These are phyloP conservation scores for Fragaria ananassa DNA, from an alignment of 306 rosid species.

Conservation along the genomic window DNA sequence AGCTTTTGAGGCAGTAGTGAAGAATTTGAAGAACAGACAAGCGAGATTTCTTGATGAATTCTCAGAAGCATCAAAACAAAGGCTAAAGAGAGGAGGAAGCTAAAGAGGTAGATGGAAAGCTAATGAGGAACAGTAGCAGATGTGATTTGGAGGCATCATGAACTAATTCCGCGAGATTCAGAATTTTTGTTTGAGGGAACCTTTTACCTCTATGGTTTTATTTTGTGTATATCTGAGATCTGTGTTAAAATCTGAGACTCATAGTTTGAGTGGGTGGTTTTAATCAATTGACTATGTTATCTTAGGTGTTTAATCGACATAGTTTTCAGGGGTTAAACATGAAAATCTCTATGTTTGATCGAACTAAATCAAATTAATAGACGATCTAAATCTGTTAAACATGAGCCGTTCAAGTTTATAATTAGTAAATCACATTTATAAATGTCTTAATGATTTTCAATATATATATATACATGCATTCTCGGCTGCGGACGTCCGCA, in stretches of 20 bases:
- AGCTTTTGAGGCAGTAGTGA: not conserved
- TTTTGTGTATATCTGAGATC: not conserved
- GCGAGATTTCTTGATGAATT: not conserved
- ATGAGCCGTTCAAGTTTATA: no score
- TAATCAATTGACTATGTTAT: not conserved
- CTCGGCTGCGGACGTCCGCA: no score
- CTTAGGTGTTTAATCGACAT: not conserved
- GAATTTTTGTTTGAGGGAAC: not conserved
- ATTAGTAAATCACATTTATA: no score
- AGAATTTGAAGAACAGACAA: not conserved
- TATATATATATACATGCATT: no score
- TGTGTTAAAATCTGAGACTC: not conserved
- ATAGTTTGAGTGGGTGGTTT: not conserved
- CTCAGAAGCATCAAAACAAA: not conserved
- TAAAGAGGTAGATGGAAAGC: not conserved
- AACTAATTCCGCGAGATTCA: not conserved
- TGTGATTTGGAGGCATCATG: not conserved
- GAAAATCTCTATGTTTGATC: no score
- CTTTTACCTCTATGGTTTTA: not conserved
- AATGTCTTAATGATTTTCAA: no score
- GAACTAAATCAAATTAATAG: no score
- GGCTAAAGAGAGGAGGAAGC: not conserved
- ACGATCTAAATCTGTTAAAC: no score
- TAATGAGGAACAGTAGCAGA: not conserved
- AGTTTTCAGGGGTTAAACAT: not conserved